Evolutionary conservation across 208 protist species (phyloP).

Genomic region (Kentomonas sorsogonicus): DNA sequence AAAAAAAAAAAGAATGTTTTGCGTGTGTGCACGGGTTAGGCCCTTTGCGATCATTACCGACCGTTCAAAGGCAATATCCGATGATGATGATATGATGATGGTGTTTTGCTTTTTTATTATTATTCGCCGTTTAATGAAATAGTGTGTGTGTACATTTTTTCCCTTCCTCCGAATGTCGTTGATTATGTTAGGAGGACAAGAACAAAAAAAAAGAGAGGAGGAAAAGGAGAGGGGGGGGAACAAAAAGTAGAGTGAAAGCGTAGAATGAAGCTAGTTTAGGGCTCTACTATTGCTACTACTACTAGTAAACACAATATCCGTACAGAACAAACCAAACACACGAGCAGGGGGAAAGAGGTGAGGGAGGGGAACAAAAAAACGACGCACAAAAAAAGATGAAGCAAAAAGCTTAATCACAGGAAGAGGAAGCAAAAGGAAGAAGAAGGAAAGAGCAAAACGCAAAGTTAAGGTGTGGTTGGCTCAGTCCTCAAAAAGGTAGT

Average conservation of each 20-base stretch:
- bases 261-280: background rate
- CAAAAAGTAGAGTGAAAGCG: background rate
- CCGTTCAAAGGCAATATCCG: background rate
- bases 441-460: background rate
- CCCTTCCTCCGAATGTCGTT: too few species aligned
- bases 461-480: too few species aligned
- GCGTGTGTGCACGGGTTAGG: conserved; percentile 2
- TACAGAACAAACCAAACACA: background rate
- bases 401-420: background rate
- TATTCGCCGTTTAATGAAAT: background rate
- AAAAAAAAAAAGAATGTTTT: conserved; percentile 10
- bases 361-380: background rate
- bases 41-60: background rate
- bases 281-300: background rate
- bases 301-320: background rate
- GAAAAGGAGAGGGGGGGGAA: background rate
- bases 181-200: conserved; percentile 2
- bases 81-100: background rate
- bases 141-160: too few species aligned
- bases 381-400: background rate
- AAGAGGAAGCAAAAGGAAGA: background rate
- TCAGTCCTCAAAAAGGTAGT: conserved; percentile 44
- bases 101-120: background rate
- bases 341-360: too few species aligned
- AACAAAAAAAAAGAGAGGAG: conserved; percentile 12